Base-by-base conservation (phyloP, 768 basidiomycete species). In the Lepiota venenata region DNA sequence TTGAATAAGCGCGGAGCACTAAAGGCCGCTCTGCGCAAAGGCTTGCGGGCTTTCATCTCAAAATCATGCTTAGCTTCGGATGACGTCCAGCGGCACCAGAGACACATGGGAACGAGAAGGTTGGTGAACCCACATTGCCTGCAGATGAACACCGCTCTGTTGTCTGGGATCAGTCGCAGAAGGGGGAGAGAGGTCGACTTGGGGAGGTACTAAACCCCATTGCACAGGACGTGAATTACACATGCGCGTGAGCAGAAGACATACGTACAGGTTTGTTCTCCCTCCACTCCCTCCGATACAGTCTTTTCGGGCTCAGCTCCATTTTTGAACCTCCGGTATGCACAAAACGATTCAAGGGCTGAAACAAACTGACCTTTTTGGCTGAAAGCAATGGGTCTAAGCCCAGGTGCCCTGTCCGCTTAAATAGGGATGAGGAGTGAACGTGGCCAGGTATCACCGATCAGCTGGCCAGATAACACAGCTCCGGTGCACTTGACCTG, bases 101-200 rank as follows among this genome's bases (percentile, higher is more conserved):
- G 43, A 16, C 43, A 45, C 20, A 46, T 53, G 5, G 44, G 37
- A 7, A 45, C 36, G 14, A 47, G 45, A 12, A 46, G 15, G 16
- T 54, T 54, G 25, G 44, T 47, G 52, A 47, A 52, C 14, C 50
- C 50, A 15, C 50, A 52, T 37, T 43, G 50, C 36, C 43, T 44
- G 41, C 50, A 52, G 32, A 37, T 14, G 25, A 52, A 52, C 11
- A 52, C 18, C 21, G 42, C 50, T 39, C 22, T 43, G 32, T 43
- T 43, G 15, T 52, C 42, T 15, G 50, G 50, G 12, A 43, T 32
- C 50, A 52, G 42, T 15, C 41, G 40, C 18, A 52, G 22, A 12
- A 43, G 41, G 29, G 50, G 50, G 29, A 52, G 50, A 7, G 50
- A 52, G 18, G 50, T 52, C 20, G 50, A 52, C 36, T 52, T 52